Evolutionary conservation across 805 yeast species (phyloP), one percentile per base, ranked within the genome.

Genomic region (Metschnikowia proteae): DNA sequence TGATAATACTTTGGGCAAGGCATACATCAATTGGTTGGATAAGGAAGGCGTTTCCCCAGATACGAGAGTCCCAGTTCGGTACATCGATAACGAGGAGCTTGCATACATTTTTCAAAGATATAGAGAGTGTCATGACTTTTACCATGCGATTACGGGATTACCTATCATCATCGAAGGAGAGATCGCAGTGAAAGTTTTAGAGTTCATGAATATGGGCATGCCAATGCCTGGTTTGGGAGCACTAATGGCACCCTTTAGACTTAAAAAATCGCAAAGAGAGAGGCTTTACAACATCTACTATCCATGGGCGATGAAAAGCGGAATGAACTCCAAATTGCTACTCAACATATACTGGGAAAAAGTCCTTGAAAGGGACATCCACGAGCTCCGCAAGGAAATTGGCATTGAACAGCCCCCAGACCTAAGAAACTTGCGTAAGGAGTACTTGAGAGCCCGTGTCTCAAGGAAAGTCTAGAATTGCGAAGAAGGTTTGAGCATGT

Each of bases 91-190:
- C 62, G 91, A 88, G 38, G 95, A 89, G 60, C 79, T 88, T 56
- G 97, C 97, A 0, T 94, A 85, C 62, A 85, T 92, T n/a, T 89
- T 83, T 73, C 95, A 89, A 64, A 73, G 99, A 58, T 94, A 92
- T 64, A 79, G 99, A 46, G 98, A 94, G 64, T 91, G 97, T 62
- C 99, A 94, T 61, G 99, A 94, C 62, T 94, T 94, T 61, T 92
- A 90, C 63, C 99, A 94, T 63, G 88, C 98, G 0, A 75, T 94
- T 28, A 86, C 95, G 0, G 92, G 95, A 11, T 74, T 88, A 44
- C 98, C 98, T 0, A 87, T 91, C 41, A 84, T 87, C 38, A 80
- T 94, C 55, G 98, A 94, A 62, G 99, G 99, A n/a, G 99, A 94
- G 63, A 84, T 94, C 46, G 89, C 97, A 0, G 85, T 94, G 17